Evolutionary conservation across 1,284 basidiomycete genomes (phyloP).

Genomic region (Rugosomyces carneus): DNA sequence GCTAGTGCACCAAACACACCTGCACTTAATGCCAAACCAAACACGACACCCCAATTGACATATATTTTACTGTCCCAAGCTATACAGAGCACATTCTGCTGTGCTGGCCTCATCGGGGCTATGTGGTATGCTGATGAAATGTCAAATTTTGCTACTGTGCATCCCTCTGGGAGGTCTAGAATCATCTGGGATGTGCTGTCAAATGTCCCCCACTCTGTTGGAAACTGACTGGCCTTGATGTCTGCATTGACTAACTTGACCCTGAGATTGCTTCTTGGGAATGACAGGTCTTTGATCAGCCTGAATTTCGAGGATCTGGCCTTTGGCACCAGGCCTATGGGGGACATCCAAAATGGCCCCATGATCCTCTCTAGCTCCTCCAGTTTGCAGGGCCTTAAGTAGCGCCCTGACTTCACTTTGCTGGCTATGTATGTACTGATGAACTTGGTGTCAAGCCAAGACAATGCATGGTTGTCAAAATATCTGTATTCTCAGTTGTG

Average conservation of each 20-base stretch:
- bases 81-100: constrained; percentile 26
- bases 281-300: constrained; percentile 29
- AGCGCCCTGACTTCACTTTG: too few relatives aligned
- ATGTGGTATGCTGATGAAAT: constrained; percentile 31
- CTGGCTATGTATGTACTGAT: constrained; percentile 9
- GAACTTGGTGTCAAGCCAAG: constrained; percentile 16
- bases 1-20: background rate
- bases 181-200: constrained; percentile 16
- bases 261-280: constrained; percentile 21
- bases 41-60: constrained; percentile 4
- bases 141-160: constrained; percentile 29
- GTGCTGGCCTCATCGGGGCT: constrained; percentile 27
- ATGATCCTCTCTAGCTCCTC: constrained; percentile 7
- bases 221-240: too few relatives aligned
- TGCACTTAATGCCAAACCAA: constrained; percentile 1
- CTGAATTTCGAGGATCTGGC: constrained; percentile 16
- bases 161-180: constrained; percentile 10
- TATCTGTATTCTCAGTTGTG: constrained; percentile 5
- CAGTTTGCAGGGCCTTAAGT: background rate
- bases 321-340: constrained; percentile 19
- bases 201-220: constrained; percentile 29
- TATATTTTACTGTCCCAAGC: constrained; percentile 25
- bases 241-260: too few relatives aligned
- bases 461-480: constrained; percentile 20
- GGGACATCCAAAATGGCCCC: constrained; percentile 10